These are phyloP conservation scores for Eucalyptus polybractea DNA, from an alignment of 345 rosid genomes.

Conservation along the genomic window DNA sequence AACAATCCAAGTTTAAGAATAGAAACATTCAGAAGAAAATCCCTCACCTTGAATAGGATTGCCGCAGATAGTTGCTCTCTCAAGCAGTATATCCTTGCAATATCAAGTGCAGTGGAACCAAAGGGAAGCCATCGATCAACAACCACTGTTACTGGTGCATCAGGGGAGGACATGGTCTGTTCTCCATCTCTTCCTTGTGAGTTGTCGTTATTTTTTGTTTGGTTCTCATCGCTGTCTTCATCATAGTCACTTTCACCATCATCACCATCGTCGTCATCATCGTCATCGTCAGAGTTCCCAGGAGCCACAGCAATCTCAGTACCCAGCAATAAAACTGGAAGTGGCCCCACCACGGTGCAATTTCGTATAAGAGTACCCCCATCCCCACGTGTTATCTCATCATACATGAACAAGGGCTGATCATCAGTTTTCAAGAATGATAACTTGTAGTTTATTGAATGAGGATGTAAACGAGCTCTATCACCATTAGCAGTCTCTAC, in stretches of 20 bases:
- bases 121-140: conserved; percentile 83
- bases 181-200: conserved; percentile 14
- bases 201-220: not conserved
- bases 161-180: conserved; percentile 68
- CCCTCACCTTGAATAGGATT: conserved; percentile 56
- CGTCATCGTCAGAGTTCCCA: conserved; percentile 4
- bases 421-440: conserved; percentile 17
- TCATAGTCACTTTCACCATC: conserved; percentile 27
- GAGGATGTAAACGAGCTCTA: conserved; percentile 60
- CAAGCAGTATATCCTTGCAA: conserved; percentile 84
- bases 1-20: not conserved
- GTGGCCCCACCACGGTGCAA: conserved; percentile 58
- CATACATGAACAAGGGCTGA: conserved; percentile 53
- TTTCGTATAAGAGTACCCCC: conserved; percentile 65
- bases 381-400: conserved; percentile 87
- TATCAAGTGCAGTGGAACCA: conserved; percentile 61
- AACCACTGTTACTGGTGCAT: conserved; percentile 45
- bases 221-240: conserved; percentile 12
- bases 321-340: conserved; percentile 60
- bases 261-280: conserved; percentile 6
- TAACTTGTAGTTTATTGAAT: conserved; percentile 44
- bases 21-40: not conserved
- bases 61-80: conserved; percentile 70
- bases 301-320: conserved; percentile 83
- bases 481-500: conserved; percentile 73